phyloP scores from a whole-genome alignment of 495 filamentous ascomycete species.

The Lepidopterella palustris region DNA sequence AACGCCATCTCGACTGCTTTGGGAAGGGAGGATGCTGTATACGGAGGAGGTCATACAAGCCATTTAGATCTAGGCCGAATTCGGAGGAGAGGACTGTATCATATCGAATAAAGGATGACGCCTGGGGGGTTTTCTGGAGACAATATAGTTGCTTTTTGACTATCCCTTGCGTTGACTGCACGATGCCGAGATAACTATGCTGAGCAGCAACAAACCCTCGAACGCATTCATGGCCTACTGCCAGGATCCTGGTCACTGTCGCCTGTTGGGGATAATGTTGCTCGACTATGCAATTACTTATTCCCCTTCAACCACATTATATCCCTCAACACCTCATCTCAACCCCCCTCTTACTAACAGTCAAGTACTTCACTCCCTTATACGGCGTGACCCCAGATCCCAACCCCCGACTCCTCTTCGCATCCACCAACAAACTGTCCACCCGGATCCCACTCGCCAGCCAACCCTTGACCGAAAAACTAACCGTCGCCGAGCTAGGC shows the following conservation, averaged over 20 bases:
- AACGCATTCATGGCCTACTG: too few relatives aligned
- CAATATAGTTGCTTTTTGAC: too few relatives aligned
- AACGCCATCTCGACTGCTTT: neutral
- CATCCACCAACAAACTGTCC: constrained; percentile 77
- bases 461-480: constrained; percentile 92
- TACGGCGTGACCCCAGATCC: constrained; percentile 88
- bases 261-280: too few relatives aligned
- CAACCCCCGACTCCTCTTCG: constrained; percentile 76
- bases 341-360: constrained; percentile 77
- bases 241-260: too few relatives aligned
- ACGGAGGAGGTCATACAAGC: neutral
- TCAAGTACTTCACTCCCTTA: constrained; percentile 97
- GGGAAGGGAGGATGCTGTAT: neutral
- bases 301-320: too few relatives aligned
- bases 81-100: neutral
- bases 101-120: too few relatives aligned
- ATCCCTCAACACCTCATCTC: constrained; percentile 53
- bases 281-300: neutral
- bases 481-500: constrained; percentile 80
- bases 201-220: too few relatives aligned
- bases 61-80: neutral
- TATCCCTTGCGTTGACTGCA: too few relatives aligned
- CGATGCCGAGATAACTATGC: too few relatives aligned
- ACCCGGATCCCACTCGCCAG: constrained; percentile 89
- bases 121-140: too few relatives aligned